Percentiles rank a stretch among this genome's conserved stretches.
Evolutionary conservation across 139 green algal species (phyloP).

Genomic region (Closterium sp.): DNA sequence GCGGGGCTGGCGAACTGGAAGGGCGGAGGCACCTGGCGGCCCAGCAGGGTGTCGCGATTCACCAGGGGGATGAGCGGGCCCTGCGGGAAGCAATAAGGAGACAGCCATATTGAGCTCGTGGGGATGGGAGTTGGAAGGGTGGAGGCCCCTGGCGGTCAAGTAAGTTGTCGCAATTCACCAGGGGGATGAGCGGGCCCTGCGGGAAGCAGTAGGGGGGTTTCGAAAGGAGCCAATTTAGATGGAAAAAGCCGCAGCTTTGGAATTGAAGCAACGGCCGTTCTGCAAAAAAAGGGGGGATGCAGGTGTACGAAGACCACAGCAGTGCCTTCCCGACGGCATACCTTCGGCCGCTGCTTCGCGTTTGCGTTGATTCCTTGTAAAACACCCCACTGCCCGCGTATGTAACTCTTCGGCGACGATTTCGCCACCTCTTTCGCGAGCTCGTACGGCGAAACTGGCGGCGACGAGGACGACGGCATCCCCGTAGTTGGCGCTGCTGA

Average conservation of each 20-base stretch:
- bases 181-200: background rate
- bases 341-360: background rate
- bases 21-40: background rate
- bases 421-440: background rate
- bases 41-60: background rate
- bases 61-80: background rate
- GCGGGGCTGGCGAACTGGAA: background rate
- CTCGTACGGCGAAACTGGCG: background rate
- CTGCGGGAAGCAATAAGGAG: no score
- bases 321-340: background rate
- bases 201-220: no score
- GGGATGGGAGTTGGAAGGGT: background rate
- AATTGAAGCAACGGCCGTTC: background rate
- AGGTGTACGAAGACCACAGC: background rate
- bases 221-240: no score
- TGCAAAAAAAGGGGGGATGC: background rate
- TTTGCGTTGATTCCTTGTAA: background rate
- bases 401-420: background rate
- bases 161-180: background rate
- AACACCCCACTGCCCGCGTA: background rate
- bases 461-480: background rate
- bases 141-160: background rate
- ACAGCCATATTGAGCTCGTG: no score
- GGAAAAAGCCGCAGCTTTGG: background rate
- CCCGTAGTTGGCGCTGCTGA: background rate